A percentile compares a stretch with the other conserved stretches of the same genome.
These are phyloP conservation scores for Saturnispora galanensis DNA, from an alignment of 805 yeast genomes.

Conservation along the genomic window DNA sequence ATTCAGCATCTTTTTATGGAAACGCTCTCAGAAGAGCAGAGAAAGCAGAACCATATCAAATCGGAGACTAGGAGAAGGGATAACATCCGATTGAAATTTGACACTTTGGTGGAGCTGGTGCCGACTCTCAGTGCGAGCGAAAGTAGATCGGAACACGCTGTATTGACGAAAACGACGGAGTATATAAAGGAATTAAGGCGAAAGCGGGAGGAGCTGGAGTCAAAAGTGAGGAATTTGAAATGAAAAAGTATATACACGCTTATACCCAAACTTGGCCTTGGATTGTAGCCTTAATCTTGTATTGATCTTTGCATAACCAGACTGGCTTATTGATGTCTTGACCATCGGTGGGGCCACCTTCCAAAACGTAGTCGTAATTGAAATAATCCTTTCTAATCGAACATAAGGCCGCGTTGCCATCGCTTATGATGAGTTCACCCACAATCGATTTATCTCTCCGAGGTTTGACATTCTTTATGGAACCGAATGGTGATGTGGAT, in stretches of 20 bases:
- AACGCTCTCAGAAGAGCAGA: slow-evolving; percentile 23
- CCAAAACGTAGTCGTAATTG: slow-evolving; percentile 13
- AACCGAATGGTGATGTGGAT: slow-evolving; percentile 9
- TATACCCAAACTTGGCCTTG: slow-evolving; percentile 9
- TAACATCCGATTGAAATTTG: slow-evolving; percentile 76
- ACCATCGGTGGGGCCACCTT: not conserved
- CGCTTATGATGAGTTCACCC: slow-evolving; percentile 50
- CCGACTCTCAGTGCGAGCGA: slow-evolving; percentile 65
- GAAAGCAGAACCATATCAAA: slow-evolving; percentile 27
- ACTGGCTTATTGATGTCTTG: not conserved
- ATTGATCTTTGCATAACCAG: slow-evolving; percentile 2
- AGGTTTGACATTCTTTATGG: slow-evolving; percentile 6
- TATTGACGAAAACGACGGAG: slow-evolving; percentile 48
- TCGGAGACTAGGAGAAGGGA: slow-evolving; percentile 81
- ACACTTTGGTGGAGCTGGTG: slow-evolving; percentile 60
- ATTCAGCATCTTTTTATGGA: not conserved
- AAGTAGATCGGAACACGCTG: slow-evolving; percentile 69
- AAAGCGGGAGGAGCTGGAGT: slow-evolving; percentile 10
- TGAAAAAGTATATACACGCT: not conserved
- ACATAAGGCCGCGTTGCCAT: slow-evolving; percentile 59
- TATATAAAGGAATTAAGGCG: slow-evolving; percentile 36
- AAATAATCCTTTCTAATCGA: slow-evolving; percentile 36
- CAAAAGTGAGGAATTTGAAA: not conserved
- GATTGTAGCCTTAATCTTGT: slow-evolving; percentile 2
- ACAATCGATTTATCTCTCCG: slow-evolving; percentile 31